Evolutionary conservation across 2,329 filamentous ascomycete genomes (phyloP).

Genomic region (Ambrosiella cleistominuta): DNA sequence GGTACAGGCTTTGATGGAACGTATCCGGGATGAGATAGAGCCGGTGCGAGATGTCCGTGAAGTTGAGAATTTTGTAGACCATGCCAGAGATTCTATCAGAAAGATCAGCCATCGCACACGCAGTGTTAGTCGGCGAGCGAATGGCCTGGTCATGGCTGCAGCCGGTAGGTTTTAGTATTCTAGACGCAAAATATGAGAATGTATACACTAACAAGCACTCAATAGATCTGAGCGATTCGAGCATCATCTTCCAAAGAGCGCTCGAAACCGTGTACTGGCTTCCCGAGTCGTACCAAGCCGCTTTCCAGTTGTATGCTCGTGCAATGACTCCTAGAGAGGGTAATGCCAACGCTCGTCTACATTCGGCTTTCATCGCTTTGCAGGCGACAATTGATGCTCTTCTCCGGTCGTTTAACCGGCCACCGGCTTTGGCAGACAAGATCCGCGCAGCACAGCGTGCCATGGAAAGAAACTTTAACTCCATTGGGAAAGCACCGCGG

Average conservation of each 20-base stretch:
- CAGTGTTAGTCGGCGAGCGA: constrained; percentile 63
- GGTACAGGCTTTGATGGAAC: constrained; percentile 64
- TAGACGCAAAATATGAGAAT: background rate
- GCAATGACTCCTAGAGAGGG: constrained; percentile 50
- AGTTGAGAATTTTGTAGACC: constrained; percentile 81
- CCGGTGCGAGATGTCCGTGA: constrained; percentile 70
- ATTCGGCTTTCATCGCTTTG: constrained; percentile 61
- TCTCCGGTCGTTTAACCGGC: constrained; percentile 59
- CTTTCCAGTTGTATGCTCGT: constrained; percentile 55
- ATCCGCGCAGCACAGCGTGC: constrained; percentile 59
- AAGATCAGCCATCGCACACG: constrained; percentile 69
- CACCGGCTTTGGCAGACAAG: constrained; percentile 56
- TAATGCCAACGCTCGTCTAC: constrained; percentile 54
- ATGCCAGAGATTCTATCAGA: constrained; percentile 77
- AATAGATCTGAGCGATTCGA: constrained; percentile 51
- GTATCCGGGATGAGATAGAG: constrained; percentile 72
- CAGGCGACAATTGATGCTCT: constrained; percentile 72
- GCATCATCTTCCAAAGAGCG: constrained; percentile 34
- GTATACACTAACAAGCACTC: background rate
- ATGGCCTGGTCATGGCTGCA: constrained; percentile 34
- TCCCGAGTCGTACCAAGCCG: constrained; percentile 47
- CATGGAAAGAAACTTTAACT: constrained; percentile 61
- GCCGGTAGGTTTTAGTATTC: constrained; percentile 7
- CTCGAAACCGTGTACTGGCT: constrained; percentile 46
- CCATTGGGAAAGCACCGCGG: constrained; percentile 53